Percentiles rank a stretch among this genome's conserved stretches.
Conservation (phyloP, 805 yeast genomes). For the Yamadazyma sp. region DNA sequence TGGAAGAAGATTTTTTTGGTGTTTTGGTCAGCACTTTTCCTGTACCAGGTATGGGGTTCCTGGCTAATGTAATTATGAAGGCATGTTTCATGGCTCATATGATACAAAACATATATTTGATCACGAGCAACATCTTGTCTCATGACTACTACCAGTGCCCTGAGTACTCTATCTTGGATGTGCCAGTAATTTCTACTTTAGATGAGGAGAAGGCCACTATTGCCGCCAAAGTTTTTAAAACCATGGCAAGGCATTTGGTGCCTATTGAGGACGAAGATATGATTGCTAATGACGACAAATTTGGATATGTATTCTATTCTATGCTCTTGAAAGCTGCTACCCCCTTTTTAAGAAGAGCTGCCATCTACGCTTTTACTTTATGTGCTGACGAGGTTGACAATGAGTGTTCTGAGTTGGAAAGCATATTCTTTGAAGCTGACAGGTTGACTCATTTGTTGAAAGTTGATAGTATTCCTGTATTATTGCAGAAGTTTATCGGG, state of each 20-base stretch:
- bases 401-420: constrained; percentile 16
- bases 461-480: constrained; percentile 37
- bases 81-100: constrained; percentile 52
- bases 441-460: constrained; percentile 50
- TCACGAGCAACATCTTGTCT: constrained; percentile 26
- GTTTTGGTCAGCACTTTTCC: constrained; percentile 50
- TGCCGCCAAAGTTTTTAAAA: constrained; percentile 26
- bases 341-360: constrained; percentile 64
- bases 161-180: constrained; percentile 31
- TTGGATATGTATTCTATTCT: constrained; percentile 47
- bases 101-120: constrained; percentile 42
- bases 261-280: constrained; percentile 15
- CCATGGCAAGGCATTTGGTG: constrained; percentile 12
- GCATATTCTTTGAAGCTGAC: constrained; percentile 50
- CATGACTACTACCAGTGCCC: constrained; percentile 25
- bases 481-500: constrained; percentile 20
- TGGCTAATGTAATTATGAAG: constrained; percentile 47
- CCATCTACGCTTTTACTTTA: constrained; percentile 53
- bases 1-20: constrained; percentile 53
- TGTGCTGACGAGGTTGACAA: constrained; percentile 48
- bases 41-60: constrained; percentile 43
- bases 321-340: constrained; percentile 56
- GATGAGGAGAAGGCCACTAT: constrained; percentile 20
- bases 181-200: constrained; percentile 32
- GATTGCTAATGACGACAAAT: constrained; percentile 20